phyloP scores from a whole-genome alignment of 2,329 filamentous ascomycete species.

The Trichoderma guizhouense region DNA sequence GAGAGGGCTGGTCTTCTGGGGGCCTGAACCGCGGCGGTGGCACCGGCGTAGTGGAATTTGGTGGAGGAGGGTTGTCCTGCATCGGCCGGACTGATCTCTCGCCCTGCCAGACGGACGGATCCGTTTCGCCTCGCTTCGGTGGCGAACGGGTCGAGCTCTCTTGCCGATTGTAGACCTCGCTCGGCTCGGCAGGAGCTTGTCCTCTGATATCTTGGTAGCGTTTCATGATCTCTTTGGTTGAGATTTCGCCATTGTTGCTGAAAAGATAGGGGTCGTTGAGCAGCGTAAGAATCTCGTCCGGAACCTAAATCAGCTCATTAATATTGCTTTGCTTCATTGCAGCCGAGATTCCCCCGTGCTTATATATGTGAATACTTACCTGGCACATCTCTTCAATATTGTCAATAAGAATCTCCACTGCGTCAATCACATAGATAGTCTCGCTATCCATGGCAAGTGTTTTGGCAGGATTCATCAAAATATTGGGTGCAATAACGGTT shows the following conservation, averaged over 20 bases:
- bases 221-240: constrained; percentile 95
- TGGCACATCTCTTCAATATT: constrained; percentile 96
- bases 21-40: constrained; percentile 52
- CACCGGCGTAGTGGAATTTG: constrained; percentile 41
- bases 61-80: constrained; percentile 49
- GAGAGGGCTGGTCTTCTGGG: constrained; percentile 45
- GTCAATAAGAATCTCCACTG: constrained; percentile 85
- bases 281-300: constrained; percentile 83
- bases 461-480: constrained; percentile 71
- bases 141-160: constrained; percentile 55
- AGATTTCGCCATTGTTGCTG: constrained; percentile 79
- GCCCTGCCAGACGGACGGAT: constrained; percentile 77
- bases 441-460: constrained; percentile 72
- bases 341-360: neutral
- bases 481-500: constrained; percentile 95
- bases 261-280: constrained; percentile 81
- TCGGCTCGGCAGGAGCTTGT: constrained; percentile 57
- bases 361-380: constrained; percentile 53
- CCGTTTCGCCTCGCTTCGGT: constrained; percentile 74
- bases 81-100: constrained; percentile 82
- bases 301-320: constrained; percentile 60
- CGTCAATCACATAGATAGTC: constrained; percentile 89
- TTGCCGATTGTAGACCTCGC: constrained; percentile 55
- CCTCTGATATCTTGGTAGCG: constrained; percentile 77
- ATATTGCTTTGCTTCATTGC: constrained; percentile 21